A percentile compares a stretch with the other conserved stretches of the same genome.
These are phyloP conservation scores for Zoysia pacifica DNA, from an alignment of 176 grass and related monocot genomes.

Conservation along the genomic window DNA sequence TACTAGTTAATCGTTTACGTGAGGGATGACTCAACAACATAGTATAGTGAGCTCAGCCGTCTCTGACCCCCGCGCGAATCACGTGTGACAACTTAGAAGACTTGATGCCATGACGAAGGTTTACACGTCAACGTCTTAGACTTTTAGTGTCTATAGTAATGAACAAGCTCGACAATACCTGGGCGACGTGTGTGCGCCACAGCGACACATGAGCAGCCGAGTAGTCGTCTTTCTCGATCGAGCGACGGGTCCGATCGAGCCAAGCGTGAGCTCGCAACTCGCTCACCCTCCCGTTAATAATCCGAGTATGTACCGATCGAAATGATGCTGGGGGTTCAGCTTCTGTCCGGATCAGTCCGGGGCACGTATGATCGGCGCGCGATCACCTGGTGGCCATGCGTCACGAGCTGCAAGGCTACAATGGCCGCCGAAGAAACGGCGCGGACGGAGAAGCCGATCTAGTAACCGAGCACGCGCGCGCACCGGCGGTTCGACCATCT, in stretches of 20 bases:
- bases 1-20: neutral
- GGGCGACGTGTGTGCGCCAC: neutral
- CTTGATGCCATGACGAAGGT: neutral
- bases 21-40: conserved; percentile 23
- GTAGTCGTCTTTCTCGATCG: neutral
- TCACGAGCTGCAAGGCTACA: neutral
- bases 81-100: neutral
- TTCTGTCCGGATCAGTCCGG: neutral
- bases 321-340: neutral
- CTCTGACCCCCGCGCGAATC: conserved; percentile 18
- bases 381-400: neutral
- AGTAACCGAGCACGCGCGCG: neutral
- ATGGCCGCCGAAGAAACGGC: neutral
- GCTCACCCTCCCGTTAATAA: too few relatives aligned
- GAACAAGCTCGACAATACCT: neutral
- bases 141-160: neutral
- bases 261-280: neutral
- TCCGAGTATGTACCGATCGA: neutral
- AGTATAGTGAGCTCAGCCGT: neutral
- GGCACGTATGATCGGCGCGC: neutral
- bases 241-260: neutral
- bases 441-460: neutral
- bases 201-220: neutral
- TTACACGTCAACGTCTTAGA: neutral
- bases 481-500: conserved; percentile 3